These are phyloP conservation scores for Candida maris DNA, from an alignment of 805 yeast species.

Conservation along the genomic window DNA sequence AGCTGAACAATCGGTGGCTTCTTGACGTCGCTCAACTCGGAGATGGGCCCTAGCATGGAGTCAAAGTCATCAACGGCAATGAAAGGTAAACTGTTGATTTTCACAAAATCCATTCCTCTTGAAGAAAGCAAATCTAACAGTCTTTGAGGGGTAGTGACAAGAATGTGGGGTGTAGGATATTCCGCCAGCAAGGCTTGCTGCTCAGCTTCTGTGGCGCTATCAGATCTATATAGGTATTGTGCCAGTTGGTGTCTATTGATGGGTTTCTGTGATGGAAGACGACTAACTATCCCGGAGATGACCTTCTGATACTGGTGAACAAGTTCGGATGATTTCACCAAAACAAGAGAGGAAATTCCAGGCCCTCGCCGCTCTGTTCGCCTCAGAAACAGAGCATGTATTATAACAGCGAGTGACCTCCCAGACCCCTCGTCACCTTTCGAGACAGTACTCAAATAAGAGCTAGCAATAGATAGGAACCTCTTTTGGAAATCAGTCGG, in stretches of 20 bases:
- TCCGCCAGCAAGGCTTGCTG: constrained; percentile 25
- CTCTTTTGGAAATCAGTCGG: constrained; percentile 32
- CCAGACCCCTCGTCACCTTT: constrained; percentile 33
- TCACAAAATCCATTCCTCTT: constrained; percentile 30
- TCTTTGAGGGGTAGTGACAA: constrained; percentile 35
- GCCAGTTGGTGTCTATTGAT: constrained; percentile 14
- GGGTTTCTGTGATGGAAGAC: constrained; percentile 4
- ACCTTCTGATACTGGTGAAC: constrained; percentile 23
- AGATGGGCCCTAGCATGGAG: constrained; percentile 23
- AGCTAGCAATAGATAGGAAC: constrained; percentile 24
- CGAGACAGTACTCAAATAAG: constrained; percentile 28
- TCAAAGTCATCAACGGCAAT: constrained; percentile 35
- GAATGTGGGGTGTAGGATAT: constrained; percentile 27
- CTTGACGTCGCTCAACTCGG: constrained; percentile 15
- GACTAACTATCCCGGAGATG: constrained; percentile 10
- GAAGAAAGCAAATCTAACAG: constrained; percentile 33
- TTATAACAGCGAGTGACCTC: constrained; percentile 23
- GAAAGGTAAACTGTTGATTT: constrained; percentile 24
- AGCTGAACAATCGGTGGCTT: constrained; percentile 29
- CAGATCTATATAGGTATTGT: constrained; percentile 31
- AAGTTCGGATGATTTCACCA: constrained; percentile 28
- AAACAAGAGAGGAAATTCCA: constrained; percentile 28
- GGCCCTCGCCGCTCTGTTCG: constrained; percentile 22
- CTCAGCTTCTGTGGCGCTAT: constrained; percentile 19
- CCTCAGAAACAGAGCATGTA: constrained; percentile 25